Base-by-base conservation (phyloP, 2,329 filamentous ascomycete genomes). In the Beauveria scarabaeidicola region DNA sequence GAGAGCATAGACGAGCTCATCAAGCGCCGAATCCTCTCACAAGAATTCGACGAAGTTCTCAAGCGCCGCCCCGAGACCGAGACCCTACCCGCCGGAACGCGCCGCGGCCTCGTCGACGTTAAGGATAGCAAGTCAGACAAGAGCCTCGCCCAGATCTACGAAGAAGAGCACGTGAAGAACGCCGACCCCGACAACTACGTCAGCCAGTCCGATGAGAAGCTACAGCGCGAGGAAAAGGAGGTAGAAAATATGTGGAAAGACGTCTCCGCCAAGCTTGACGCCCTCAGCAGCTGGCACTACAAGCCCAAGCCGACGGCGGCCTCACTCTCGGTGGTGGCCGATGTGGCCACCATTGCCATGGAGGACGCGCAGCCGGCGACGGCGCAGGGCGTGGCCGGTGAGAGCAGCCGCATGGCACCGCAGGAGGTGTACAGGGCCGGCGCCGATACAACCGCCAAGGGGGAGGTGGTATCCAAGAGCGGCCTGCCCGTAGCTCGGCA, bases 1-100 rank as follows among this genome's bases (percentile, higher is more conserved):
- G 92, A 97, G 72, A 86, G 87, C 66, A 95, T 99, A 60, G 94
- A 99, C 74, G 88, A 90, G 38, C 82, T 99, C 61, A 92, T 99
- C 77, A 97, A 97, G 75, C 85, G 91, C 43, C 88, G 94, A 53
- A 97, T 99, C 66, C 77, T 97, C 15, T 86, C 89, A 0, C 86
- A 88, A 64, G 89, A 97, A 66, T 97, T 99, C 66, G 92, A 99
- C 72, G 93, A 97, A 73, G 86, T 97, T 8, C 80, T 90, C 65
- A 86, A 89, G 52, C 85, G 94, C 17, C 84, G 90, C 17, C 92
- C 92, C 2, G 90, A 91, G 63, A 82, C 88, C 10, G 76, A 89
- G 15, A 81, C 82, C 48, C 80, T 84, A 5, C 83, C 86, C 38
- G 75, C 77, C 19, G 77, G 78, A 63, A 78, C 83, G 3, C 84